Evolutionary conservation across 257 asterid genomes (phyloP).

Genomic region (Ehretia macrophylla): DNA sequence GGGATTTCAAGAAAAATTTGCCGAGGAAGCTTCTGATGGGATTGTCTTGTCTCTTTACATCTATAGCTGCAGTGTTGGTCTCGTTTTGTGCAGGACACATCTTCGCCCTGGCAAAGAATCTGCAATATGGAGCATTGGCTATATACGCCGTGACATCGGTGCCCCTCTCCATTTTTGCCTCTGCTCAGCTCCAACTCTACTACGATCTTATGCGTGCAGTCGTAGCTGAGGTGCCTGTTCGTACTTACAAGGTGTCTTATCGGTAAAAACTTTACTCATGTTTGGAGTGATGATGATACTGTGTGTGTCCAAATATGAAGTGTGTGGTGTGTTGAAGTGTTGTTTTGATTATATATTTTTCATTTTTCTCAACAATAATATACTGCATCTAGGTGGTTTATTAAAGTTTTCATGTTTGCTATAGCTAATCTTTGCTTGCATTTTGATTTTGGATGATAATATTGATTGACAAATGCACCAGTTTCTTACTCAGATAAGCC

Average conservation of each 20-base stretch:
- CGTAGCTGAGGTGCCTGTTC: slow-evolving; percentile 30
- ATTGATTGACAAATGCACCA: too few relatives aligned
- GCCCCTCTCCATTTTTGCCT: slow-evolving; percentile 41
- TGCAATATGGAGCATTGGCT: slow-evolving; percentile 30
- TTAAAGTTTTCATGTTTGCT: too few relatives aligned
- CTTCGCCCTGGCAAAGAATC: slow-evolving; percentile 32
- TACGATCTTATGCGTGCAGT: slow-evolving; percentile 51
- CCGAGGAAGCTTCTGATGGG: slow-evolving; percentile 53
- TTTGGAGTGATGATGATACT: too few relatives aligned
- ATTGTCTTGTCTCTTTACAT: slow-evolving; percentile 37
- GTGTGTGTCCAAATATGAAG: too few relatives aligned
- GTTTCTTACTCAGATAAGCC: too few relatives aligned
- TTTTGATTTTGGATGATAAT: too few relatives aligned
- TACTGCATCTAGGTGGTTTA: too few relatives aligned
- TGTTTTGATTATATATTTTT: too few relatives aligned
- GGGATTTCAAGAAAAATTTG: slow-evolving; percentile 36
- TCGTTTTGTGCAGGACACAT: slow-evolving; percentile 59
- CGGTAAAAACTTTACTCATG: too few relatives aligned
- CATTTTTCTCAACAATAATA: too few relatives aligned
- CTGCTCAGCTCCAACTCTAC: slow-evolving; percentile 48
- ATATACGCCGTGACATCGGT: slow-evolving; percentile 36
- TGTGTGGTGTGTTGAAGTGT: too few relatives aligned
- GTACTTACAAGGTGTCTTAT: slow-evolving; percentile 33
- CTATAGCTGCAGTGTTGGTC: slow-evolving; percentile 48
- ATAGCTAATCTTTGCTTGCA: too few relatives aligned